Evolutionary conservation across 805 yeast genomes (phyloP), one percentile per base, ranked within the genome.

Genomic region (Spathaspora girioi): DNA sequence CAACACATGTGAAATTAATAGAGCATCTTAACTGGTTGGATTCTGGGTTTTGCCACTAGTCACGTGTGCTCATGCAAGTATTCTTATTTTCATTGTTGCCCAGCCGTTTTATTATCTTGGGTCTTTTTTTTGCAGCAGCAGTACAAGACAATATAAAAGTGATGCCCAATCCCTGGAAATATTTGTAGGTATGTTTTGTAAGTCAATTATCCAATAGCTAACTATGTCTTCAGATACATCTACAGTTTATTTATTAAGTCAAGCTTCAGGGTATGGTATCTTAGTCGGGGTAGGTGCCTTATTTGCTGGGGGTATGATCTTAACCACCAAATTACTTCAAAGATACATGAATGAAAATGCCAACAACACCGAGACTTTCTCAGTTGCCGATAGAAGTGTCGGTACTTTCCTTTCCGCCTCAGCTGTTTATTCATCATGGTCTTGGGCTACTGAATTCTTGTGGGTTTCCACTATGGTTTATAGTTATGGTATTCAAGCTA

Each of bases 221-320:
- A 42, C 11, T 42, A 45, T 45, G 47, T 45, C 47, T 17, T 15
- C 17, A 17, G 18, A 38, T 6, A 45, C 47, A 18, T 31, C 38
- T 11, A 45, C 47, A 2, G 47, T 45, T 14, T 15, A 45, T 12
- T 50, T 61, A 31, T 52, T 66, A 32, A 52, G 53, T n/a, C 61
- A 68, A 55, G 65, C 60, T 2, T 58, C 64, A 42, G 72, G 70
- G 1, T 66, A 65, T 60, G 70, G 69, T 2, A 56, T 67, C 29
- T 56, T 67, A 18, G 61, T 67, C 19, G 71, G 70, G 3, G 64
- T 63, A 3, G 70, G 71, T 18, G 68, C 63, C 7, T 45, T 63
- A 6, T 68, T 67, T 52, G 70, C 71, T 2, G 50, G 64, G 4
- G 65, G 68, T 26, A 63, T 66, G 57, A 54, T 65, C 14, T 48